Evolutionary conservation across 2,329 filamentous ascomycete species (phyloP), one percentile per base, ranked within the genome.

Genomic region (Ophiocordyceps sinensis): DNA sequence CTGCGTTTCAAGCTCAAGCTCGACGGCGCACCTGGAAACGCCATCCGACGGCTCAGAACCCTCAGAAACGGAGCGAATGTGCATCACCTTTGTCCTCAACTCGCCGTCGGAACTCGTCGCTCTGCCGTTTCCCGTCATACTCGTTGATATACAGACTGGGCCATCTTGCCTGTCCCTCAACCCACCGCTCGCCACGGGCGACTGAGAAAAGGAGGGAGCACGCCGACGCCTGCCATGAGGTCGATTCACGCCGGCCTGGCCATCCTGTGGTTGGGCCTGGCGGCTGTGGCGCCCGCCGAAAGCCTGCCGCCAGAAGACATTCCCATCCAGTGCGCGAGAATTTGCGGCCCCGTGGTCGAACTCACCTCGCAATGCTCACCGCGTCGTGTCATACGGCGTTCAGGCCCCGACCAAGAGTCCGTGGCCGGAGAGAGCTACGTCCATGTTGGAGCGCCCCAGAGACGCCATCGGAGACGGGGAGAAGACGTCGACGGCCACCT

Each of bases 311-410:
- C 56, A 12, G 50, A 60, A 19, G 57, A 62, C 23, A 58, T 66
- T 14, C 63, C 63, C 28, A 43, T 63, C 19, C 51, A 53, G 40
- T 66, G 63, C 43, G 60, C 60, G 30, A 58, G 57, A 32, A 64
- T 66, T 40, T 66, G 63, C 51, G 62, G 62, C 5, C 63, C 63
- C 40, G 58, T 66, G 38, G 61, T 66, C 42, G 63, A 66, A 49
- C 49, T 66, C n/a, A 59, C 60, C 28, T 51, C 51, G 10, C 55
- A 56, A 36, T 66, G 63, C 53, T 53, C 55, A 45, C 42, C 44
- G 17, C 46, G 35, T 38, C 11, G 40, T 28, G 32, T 9, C n/a
- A 15, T 14, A 14, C 32, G 32, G 14, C 14, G 32, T 9, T 15
- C 17, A 5, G 17, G 7, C 13, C 32, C 14, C 14, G 32, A 34